Base-by-base conservation (phyloP, 768 basidiomycete species). In the Naganishia kalamii region DNA sequence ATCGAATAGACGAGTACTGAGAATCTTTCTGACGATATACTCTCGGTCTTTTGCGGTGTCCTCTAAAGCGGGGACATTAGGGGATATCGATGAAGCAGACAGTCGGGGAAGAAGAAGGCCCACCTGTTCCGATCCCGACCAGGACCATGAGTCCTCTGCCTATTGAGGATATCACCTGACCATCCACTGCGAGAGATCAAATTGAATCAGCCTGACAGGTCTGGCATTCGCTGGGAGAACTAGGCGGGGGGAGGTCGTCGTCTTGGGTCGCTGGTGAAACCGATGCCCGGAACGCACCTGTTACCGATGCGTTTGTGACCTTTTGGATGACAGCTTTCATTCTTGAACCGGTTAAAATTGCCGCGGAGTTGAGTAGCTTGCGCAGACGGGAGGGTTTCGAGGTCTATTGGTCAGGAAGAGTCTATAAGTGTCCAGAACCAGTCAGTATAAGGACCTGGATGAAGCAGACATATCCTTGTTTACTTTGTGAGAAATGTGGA, bases 71-170 rank as follows among this genome's bases (percentile, higher is more conserved):
- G 40, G 4, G 19, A 17, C 3, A 3, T 27, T 5, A 19, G 30
- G 19, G 19, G 19, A 19, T n/a, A 40, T 21, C 43, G n/a, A 2
- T 15, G 23, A 17, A 29, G 37, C 25, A 23, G 35, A 52, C 48
- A 19, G 27, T 23, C 19, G 48, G 7, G 15, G 13, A 27, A 49
- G n/a, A 3, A 25, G 52, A 21, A 40, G 27, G 21, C 54, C 40
- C 37, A 57, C 54, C 54, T 40, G 23, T 35, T 46, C 88, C 89
- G 69, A 97, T 89, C 29, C 93, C 93, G 35, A 97, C 85, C 17
- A 97, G 84, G 21, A 93, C 88, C 84, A 97, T 87, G 32, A 97
- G 80, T 1, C 93, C 93, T 69, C 83, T 82, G 19, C 87, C 86
- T 66, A 97, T 94, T 40, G 84, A 83, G 3, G 92, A 91, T 67